Percentiles rank a stretch among this genome's conserved stretches.
Conservation (phyloP, 2,329 filamentous ascomycete species). For the Cladosporium sp. region DNA sequence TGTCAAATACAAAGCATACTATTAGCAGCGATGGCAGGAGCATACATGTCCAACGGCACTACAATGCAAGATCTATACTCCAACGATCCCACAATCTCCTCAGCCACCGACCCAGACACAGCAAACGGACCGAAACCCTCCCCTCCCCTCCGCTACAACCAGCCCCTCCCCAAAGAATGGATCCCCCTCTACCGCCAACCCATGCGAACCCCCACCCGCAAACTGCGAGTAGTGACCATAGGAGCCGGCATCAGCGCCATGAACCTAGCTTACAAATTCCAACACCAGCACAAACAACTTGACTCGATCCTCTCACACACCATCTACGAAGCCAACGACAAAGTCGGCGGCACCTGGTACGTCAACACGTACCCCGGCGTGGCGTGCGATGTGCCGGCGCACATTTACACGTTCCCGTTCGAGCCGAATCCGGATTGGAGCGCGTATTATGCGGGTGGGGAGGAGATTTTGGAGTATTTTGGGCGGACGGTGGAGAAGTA, state of each 20-base stretch:
- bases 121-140: conserved; percentile 21
- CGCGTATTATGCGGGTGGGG: conserved; percentile 36
- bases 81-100: conserved; percentile 22
- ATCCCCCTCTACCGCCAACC: conserved; percentile 32
- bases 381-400: conserved; percentile 36
- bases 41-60: conserved; percentile 5
- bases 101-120: conserved; percentile 16
- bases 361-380: conserved; percentile 42
- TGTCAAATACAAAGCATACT: background rate
- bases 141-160: conserved; percentile 24
- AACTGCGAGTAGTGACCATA: conserved; percentile 27
- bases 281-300: conserved; percentile 33
- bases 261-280: conserved; percentile 38
- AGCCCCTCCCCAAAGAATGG: conserved; percentile 25
- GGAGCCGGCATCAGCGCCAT: conserved; percentile 35
- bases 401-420: conserved; percentile 40
- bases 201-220: conserved; percentile 25
- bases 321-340: conserved; percentile 40
- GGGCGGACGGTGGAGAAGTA: conserved; percentile 35
- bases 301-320: conserved; percentile 31
- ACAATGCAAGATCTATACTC: conserved; percentile 17
- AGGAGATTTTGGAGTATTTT: conserved; percentile 41
- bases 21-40: conserved; percentile 9
- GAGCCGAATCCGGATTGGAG: conserved; percentile 42
- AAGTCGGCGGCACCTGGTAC: conserved; percentile 38